phyloP scores from a whole-genome alignment of 257 asterid species.

The Asclepias syriaca region DNA sequence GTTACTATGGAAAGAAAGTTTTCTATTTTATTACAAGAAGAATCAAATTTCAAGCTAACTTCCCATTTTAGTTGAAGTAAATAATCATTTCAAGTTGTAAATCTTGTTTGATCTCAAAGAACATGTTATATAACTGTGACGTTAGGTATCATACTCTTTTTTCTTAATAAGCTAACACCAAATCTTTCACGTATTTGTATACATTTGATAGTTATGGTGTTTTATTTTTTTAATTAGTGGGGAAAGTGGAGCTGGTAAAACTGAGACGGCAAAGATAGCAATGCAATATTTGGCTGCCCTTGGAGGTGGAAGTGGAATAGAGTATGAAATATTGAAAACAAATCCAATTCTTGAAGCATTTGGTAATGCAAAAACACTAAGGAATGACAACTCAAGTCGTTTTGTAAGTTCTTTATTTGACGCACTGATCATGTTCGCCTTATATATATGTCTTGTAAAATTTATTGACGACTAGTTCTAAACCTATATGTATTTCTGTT shows the following conservation, averaged over 20 bases:
- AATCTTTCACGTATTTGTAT: background rate
- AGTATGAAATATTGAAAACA: slow-evolving; percentile 91
- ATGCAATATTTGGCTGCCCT: slow-evolving; percentile 99
- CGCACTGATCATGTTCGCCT: background rate
- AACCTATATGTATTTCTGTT: background rate
- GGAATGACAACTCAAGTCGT: slow-evolving; percentile 99
- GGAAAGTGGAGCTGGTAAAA: slow-evolving; percentile 99
- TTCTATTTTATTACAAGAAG: background rate
- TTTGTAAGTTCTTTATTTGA: slow-evolving; percentile 60
- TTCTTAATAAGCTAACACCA: too few species aligned
- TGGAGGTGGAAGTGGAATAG: slow-evolving; percentile 99
- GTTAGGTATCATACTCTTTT: background rate
- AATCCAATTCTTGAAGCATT: slow-evolving; percentile 98
- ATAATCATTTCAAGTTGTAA: background rate
- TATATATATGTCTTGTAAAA: background rate
- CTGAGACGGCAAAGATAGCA: slow-evolving; percentile 98
- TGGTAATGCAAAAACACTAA: slow-evolving; percentile 94
- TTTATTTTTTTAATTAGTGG: slow-evolving; percentile 53
- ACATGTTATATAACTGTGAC: background rate
- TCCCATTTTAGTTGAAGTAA: background rate
- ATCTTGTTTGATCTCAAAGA: background rate
- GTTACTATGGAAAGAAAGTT: slow-evolving; percentile 6
- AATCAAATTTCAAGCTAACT: background rate
- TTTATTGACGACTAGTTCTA: slow-evolving; percentile 1
- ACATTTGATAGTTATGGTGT: slow-evolving; percentile 16